phyloP scores from a whole-genome alignment of 495 filamentous ascomycete genomes.

The Neurospora cerealis region DNA sequence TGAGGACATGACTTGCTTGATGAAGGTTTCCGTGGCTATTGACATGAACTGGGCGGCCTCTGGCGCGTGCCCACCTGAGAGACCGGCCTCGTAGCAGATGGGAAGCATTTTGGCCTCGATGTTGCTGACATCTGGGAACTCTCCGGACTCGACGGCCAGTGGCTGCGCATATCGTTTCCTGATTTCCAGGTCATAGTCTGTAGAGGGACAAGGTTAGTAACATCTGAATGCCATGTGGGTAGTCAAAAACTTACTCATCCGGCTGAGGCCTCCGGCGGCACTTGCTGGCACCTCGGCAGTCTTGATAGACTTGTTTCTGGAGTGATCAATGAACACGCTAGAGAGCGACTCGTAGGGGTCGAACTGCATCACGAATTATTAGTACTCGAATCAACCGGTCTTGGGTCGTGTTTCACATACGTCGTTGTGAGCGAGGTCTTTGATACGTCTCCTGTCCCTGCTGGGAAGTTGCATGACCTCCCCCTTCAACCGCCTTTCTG shows the following conservation, averaged over 20 bases:
- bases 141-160: slow-evolving; percentile 77
- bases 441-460: slow-evolving; percentile 77
- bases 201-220: slow-evolving; percentile 1
- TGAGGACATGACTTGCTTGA: slow-evolving; percentile 76
- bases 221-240: neutral
- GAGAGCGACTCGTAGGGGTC: slow-evolving; percentile 54
- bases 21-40: slow-evolving; percentile 79
- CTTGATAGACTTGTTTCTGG: slow-evolving; percentile 51
- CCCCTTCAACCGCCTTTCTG: slow-evolving; percentile 79
- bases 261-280: slow-evolving; percentile 65
- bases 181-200: slow-evolving; percentile 87
- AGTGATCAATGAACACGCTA: slow-evolving; percentile 59
- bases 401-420: slow-evolving; percentile 20
- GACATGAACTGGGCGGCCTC: slow-evolving; percentile 80
- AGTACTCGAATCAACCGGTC: neutral
- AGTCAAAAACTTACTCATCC: slow-evolving; percentile 62
- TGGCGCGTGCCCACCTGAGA: slow-evolving; percentile 59
- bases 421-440: slow-evolving; percentile 55
- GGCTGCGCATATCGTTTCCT: slow-evolving; percentile 84
- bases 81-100: slow-evolving; percentile 87
- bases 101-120: slow-evolving; percentile 83
- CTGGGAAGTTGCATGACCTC: slow-evolving; percentile 90
- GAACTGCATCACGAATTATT: slow-evolving; percentile 35
- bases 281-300: slow-evolving; percentile 71
- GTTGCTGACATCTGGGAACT: slow-evolving; percentile 76